Base-by-base conservation (phyloP, 2,329 filamentous ascomycete species). In the Chaetomium globosum region DNA sequence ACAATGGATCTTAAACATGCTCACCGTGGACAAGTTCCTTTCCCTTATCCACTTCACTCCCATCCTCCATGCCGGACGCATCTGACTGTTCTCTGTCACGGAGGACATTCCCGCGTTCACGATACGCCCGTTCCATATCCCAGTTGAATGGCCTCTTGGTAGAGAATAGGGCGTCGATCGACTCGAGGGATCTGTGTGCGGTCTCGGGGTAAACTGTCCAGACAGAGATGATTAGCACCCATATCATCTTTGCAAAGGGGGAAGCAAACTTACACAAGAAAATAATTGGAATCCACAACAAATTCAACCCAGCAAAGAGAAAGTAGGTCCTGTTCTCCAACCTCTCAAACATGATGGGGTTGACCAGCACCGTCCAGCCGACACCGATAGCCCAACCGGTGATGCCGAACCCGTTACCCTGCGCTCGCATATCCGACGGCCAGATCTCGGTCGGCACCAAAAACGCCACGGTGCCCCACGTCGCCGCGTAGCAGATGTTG, bases 361-460 rank as follows among this genome's bases (percentile, higher is more conserved):
- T 85, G 66, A 85, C 79, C 55, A 85, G 75, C 2, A 78, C 78
- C 1, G 83, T 85, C 80, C 82, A 80, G 43, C 83, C 83, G 9
- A 83, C 80, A 46, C 83, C 85, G 64, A 85, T 79, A 21, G 85
- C 83, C 84, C 85, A 87, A 1, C 84, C 83, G 1, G 82, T 82
- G 65, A 87, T 85, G 21, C 81, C 82, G 68, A 87, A 63, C 85
- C 82, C 83, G 70, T 86, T 84, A 8, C 84, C 85, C 71, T 86
- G 82, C n/a, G 84, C 83, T 26, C 85, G 79, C 59, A 86, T 79
- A 52, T 83, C 81, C 19, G 79, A 82, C 1, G 84, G 80, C 74
- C 83, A 87, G 64, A 87, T 85, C 72, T 87, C 84, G 0, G 83
- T 85, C 0, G 81, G 81, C 4, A 83, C 71, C 7, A 83, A 73